Base-by-base conservation (phyloP, 2,329 filamentous ascomycete species). In the Tricladium varicosporioides region DNA sequence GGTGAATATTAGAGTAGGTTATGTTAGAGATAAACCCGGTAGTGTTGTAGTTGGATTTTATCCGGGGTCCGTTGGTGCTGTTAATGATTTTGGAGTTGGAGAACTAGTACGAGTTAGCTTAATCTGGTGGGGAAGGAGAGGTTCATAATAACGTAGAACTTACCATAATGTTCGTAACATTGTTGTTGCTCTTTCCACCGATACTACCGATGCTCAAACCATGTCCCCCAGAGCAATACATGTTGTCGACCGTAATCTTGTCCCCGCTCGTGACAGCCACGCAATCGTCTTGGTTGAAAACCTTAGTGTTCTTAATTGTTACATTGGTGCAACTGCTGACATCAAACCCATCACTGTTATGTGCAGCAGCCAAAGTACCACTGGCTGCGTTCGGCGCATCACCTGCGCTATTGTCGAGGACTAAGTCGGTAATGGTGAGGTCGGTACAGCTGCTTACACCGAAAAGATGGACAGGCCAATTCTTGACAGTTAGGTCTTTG, bases 1-100 rank as follows among this genome's bases (percentile, higher is more conserved):
- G 64, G 2, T 69, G 72, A 58, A 79, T 79, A 61, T 76, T 73
- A 57, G 72, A 68, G 69, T 76, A 79, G 19, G 70, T 72, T 44
- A 79, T 67, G 53, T 73, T 71, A 46, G 64, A 64, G 5, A 74
- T 67, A 52, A 65, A 67, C 15, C 72, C 72, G 5, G 71, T 74
- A 9, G 69, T 70, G 27, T 67, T 67, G 40, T 57, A 66, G 54
- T 73, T 72, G 1, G 68, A 65, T 62, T 74, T 74, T 45, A 74
- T 74, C 19, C 72, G 65, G 14, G 67, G 65, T 2, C 70, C 72
- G 45, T 72, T 69, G 22, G 61, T 59, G 19, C 62, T 64, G 58
- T 69, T 66, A 31, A 63, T 49, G 19, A 69, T 57, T 2, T 46
- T 43, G 14, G 60, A 64, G 60, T 69, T 60, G 16, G 60, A 53